Evolutionary conservation across 2,329 filamentous ascomycete genomes (phyloP), one percentile per base, ranked within the genome.

Genomic region (Venturia effusa): DNA sequence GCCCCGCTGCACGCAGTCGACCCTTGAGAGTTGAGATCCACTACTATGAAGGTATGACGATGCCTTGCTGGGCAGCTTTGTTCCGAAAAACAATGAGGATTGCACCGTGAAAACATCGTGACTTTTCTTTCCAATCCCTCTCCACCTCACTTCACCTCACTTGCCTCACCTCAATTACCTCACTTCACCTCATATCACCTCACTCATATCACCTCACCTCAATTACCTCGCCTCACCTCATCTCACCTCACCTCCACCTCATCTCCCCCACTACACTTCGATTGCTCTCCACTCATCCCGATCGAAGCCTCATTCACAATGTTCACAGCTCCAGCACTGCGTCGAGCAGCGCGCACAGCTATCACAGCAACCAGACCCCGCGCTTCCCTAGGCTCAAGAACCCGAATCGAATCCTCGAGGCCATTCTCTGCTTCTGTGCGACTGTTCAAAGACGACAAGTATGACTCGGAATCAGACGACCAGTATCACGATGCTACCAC

Each of bases 291-390:
- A 15, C 7, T 39, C 57, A 22, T 51, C 37, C 27, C 24, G 4
- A 13, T 51, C 61, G 59, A 64, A 62, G 43, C 27, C n/a, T 59
- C 41, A 45, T 22, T 62, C 66, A 66, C 62, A 60, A 76, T 76
- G 74, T 72, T 75, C 69, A 71, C 67, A 67, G 67, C 72, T 59
- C 71, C 71, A 59, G 45, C 72, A 30, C 66, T 73, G 59, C 71
- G 72, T 48, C 66, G 70, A 22, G 54, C 57, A 43, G 37, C 54
- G 11, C 54, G 57, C 54, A 41, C 62, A 22, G 54, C 62, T 19
- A 19, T 54, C 27, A 41, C 62, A 22, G 54, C 55, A n/a, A 27
- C 43, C 27, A 45, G 41, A 43, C 69, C 61, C 8, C 34, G 37
- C 60, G 34, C 61, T 11, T 55, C 61, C 45, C 2, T 59, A 37